Conservation (phyloP, 1,284 basidiomycete species). For the Leccinum proximum region DNA sequence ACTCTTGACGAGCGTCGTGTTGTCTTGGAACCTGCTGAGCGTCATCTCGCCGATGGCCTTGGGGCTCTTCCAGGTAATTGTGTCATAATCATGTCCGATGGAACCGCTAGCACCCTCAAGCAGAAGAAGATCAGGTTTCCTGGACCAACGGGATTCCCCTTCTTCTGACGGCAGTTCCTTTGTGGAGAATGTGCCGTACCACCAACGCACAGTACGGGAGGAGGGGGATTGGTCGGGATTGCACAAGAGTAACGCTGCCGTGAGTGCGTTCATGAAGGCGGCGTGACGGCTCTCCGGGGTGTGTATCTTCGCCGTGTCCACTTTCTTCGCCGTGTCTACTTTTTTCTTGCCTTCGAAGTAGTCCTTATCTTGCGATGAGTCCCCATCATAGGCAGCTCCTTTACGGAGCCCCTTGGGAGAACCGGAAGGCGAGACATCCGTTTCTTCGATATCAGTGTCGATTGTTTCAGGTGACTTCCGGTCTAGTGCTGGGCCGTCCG, state of each 20-base stretch:
- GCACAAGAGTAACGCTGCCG: neutral
- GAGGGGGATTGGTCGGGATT: neutral
- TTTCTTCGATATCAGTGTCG: neutral
- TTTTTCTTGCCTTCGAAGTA: neutral
- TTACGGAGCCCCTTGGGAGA: neutral
- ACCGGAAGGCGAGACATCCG: neutral
- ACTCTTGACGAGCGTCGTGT: neutral
- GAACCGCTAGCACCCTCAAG: neutral
- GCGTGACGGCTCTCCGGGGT: neutral
- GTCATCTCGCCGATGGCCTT: neutral
- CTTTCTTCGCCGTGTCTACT: neutral
- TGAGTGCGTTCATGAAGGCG: neutral
- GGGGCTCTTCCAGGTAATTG: neutral
- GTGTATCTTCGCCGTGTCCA: neutral
- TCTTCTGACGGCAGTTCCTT: neutral
- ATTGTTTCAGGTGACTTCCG: too few species aligned
- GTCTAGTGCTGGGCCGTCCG: too few species aligned
- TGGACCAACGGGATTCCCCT: neutral
- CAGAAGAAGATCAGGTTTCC: neutral
- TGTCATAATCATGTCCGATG: neutral
- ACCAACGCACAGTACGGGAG: neutral
- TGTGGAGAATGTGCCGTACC: neutral
- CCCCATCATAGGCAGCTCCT: neutral
- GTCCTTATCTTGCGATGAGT: neutral
- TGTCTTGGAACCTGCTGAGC: neutral